Conservation (phyloP, 371 early-diverging fungal genomes). For the Thermomucor indicae-seudaticae region DNA sequence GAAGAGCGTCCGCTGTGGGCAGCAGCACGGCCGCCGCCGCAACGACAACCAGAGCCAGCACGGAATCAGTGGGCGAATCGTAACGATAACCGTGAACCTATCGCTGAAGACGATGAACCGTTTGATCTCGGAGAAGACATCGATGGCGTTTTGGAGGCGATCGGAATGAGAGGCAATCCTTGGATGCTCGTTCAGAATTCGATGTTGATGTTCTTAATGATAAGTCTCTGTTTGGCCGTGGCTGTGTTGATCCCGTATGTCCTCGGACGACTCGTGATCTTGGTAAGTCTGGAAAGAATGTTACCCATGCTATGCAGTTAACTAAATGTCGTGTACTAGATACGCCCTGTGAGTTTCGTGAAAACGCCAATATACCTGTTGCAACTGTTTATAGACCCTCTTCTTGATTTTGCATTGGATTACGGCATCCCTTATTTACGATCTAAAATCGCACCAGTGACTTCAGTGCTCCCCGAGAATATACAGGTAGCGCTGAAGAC, state of each 20-base stretch:
- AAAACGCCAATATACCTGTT: conserved; percentile 45
- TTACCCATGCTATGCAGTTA: not conserved
- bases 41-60: not conserved
- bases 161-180: conserved; percentile 85
- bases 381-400: conserved; percentile 49
- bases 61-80: conserved; percentile 11
- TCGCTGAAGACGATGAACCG: conserved; percentile 41
- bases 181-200: conserved; percentile 76
- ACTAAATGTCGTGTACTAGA: conserved; percentile 16
- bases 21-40: not conserved
- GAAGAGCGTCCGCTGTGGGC: not conserved
- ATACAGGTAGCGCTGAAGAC: conserved; percentile 5
- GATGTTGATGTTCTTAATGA: conserved; percentile 69
- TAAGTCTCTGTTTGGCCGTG: conserved; percentile 63
- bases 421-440: conserved; percentile 24
- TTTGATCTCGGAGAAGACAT: conserved; percentile 63
- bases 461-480: conserved; percentile 8
- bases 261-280: conserved; percentile 55
- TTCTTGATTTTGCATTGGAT: conserved; percentile 51
- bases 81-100: conserved; percentile 19
- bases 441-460: conserved; percentile 3
- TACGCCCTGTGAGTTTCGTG: conserved; percentile 43
- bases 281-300: conserved; percentile 20
- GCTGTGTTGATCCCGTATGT: conserved; percentile 77
- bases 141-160: conserved; percentile 81